Conservation (phyloP, 164 flowering plant species). For the Akebia trifoliata region DNA sequence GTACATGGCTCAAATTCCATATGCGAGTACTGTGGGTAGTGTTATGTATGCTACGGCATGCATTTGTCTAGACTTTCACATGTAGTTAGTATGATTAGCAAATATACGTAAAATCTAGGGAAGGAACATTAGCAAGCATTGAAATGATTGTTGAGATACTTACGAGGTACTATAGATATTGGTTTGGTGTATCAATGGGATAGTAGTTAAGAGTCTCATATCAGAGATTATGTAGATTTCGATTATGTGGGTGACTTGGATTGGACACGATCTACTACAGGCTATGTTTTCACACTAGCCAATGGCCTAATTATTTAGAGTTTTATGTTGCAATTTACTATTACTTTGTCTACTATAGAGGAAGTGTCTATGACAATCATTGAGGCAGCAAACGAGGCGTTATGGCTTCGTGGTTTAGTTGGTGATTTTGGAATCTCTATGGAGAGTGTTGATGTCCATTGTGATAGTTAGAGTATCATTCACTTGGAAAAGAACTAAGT, state of each 20-base stretch:
- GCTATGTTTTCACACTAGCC: background rate
- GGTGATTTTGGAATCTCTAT: background rate
- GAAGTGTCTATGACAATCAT: background rate
- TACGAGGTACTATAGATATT: background rate
- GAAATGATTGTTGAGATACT: background rate
- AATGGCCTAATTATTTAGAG: background rate
- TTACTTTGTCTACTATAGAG: background rate
- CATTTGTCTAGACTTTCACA: background rate
- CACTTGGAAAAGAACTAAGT: conserved; percentile 7
- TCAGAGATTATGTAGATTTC: background rate
- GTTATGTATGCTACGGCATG: too few species aligned
- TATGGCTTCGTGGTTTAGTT: background rate
- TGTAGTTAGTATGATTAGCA: background rate
- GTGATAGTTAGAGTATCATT: background rate
- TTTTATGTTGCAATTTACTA: background rate
- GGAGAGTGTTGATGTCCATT: background rate
- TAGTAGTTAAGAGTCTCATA: background rate
- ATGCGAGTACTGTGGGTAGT: too few species aligned
- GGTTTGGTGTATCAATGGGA: background rate
- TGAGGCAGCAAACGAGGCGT: background rate
- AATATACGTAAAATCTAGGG: background rate
- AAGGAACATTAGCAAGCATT: background rate
- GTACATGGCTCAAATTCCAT: too few species aligned
- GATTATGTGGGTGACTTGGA: background rate
- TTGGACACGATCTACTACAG: background rate